A percentile compares a stretch with the other conserved stretches of the same genome.
Evolutionary conservation across 2,329 filamentous ascomycete genomes (phyloP).

Genomic region (Dactylellina drechsleri): DNA sequence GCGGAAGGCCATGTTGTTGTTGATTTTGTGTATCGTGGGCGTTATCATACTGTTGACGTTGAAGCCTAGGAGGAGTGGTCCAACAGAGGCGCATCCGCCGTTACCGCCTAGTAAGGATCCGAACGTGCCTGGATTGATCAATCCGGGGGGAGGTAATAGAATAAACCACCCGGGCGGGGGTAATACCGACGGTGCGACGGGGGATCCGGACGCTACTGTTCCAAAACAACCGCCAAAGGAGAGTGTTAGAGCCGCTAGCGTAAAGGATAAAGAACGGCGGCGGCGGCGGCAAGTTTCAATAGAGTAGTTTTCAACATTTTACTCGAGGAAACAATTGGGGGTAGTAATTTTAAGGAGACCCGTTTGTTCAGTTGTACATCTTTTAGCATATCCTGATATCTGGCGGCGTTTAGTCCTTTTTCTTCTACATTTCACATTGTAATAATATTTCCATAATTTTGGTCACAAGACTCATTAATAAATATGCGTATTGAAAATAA

Average conservation of each 20-base stretch:
- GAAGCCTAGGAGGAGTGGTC: slow-evolving; percentile 70
- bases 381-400: slow-evolving; percentile 30
- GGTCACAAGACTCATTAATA: not conserved
- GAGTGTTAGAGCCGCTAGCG: slow-evolving; percentile 9
- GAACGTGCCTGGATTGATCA: slow-evolving; percentile 37
- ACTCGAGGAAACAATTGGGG: too few species aligned
- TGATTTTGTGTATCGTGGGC: slow-evolving; percentile 83
- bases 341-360: not conserved
- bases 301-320: slow-evolving; percentile 8
- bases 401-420: slow-evolving; percentile 9
- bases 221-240: slow-evolving; percentile 18
- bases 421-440: not conserved
- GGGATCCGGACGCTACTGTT: slow-evolving; percentile 42
- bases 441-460: not conserved
- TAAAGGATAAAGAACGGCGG: not conserved
- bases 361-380: slow-evolving; percentile 21
- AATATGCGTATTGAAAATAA: not conserved
- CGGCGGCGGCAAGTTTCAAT: slow-evolving; percentile 6
- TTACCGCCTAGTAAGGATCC: slow-evolving; percentile 44
- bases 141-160: slow-evolving; percentile 52
- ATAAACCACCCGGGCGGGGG: slow-evolving; percentile 43
- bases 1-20: slow-evolving; percentile 89
- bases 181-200: slow-evolving; percentile 12
- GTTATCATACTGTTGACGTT: slow-evolving; percentile 85
- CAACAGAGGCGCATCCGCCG: slow-evolving; percentile 26